phyloP scores from a whole-genome alignment of 768 basidiomycete species.

The Strobilomyces dryophilus region DNA sequence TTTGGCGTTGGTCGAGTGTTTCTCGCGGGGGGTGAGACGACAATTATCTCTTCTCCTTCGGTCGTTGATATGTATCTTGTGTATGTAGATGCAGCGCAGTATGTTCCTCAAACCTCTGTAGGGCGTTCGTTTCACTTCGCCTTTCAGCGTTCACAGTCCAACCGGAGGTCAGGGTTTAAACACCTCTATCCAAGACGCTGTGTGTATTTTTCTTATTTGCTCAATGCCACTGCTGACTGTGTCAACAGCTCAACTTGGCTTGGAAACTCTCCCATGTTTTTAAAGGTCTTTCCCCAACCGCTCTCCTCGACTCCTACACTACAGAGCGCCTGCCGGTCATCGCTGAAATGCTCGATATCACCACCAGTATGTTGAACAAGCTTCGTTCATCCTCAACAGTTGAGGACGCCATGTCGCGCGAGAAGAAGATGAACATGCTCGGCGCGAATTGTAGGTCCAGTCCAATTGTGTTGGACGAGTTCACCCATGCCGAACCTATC shows the following conservation, averaged over 20 bases:
- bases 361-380: constrained; percentile 24
- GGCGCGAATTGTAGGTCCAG: constrained; percentile 22
- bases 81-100: neutral
- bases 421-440: constrained; percentile 20
- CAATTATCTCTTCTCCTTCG: neutral
- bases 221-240: neutral
- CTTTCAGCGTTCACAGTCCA: constrained; percentile 16
- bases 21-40: neutral
- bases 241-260: constrained; percentile 35
- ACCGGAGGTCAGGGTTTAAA: constrained; percentile 34
- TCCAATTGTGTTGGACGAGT: no score
- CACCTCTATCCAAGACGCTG: constrained; percentile 37
- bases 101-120: neutral
- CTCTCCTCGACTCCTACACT: constrained; percentile 39
- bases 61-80: neutral
- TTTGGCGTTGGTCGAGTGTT: constrained; percentile 32
- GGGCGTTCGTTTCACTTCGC: neutral
- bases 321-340: constrained; percentile 46
- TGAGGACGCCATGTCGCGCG: neutral
- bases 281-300: constrained; percentile 31
- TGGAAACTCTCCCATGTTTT: constrained; percentile 45
- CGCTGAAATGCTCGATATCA: constrained; percentile 40
- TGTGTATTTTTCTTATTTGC: constrained; percentile 19
- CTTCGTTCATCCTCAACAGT: neutral
- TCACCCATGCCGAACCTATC: no score